Base-by-base conservation (phyloP, 805 yeast genomes). In the Candida suzukii region DNA sequence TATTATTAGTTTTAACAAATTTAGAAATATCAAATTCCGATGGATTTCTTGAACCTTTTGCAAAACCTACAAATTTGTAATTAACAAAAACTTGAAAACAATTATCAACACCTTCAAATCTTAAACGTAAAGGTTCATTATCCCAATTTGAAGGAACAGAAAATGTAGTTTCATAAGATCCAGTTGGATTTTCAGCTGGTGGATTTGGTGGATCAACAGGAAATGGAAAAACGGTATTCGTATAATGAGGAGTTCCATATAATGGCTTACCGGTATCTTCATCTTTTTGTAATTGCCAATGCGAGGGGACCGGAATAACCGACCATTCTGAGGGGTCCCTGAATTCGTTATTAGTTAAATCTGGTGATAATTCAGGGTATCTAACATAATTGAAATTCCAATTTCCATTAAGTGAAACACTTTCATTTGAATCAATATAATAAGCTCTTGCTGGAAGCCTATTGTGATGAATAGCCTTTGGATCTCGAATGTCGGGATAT, bases 101-200 rank as follows among this genome's bases (percentile, higher is more conserved):
- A 27, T 55, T 53, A 37, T 63, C 67, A 12, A 63, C 67, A 14
- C 68, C 68, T 48, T 62, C 66, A 43, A 63, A 63, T 24, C 66
- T 42, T 14, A 63, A 31, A 11, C 67, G 41, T 18, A 43, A 44
- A 16, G 47, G 41, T 12, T 11, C 36, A 2, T 39, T 44, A 14
- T 38, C 28, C 39, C 52, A 48, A 44, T 50, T 46, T 7, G 40
- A 39, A 1, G 45, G 46, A 17, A 56, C 46, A 14, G 39, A 28
- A 45, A 63, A 63, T n/a, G 18, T 27, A n/a, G 52, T 46, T 21
- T 51, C 46, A 46, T 63, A 63, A 9, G 58, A 49, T 8, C 67
- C 68, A 2, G 64, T 58, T 4, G 68, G 68, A 28, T 55, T 58
- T 34, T 50, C 47, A 22, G 57, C 37, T 9, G 66, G 64, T 9